Evolutionary conservation across 176 grass and related monocot species (phyloP).

Genomic region (Phyllostachys edulis): DNA sequence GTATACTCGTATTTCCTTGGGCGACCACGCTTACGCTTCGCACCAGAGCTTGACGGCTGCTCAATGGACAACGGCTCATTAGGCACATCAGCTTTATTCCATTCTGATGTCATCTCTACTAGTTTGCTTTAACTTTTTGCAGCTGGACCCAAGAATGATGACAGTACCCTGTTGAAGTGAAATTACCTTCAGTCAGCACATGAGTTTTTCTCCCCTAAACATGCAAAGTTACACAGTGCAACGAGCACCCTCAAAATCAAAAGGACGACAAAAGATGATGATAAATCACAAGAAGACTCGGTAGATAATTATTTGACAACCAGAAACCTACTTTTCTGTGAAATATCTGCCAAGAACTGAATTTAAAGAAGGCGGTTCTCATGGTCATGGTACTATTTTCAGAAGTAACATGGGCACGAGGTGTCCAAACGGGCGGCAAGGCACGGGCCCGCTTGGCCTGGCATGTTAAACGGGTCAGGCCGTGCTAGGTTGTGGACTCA

Average conservation of each 20-base stretch:
- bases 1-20: constrained; percentile 41
- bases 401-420: not conserved
- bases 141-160: constrained; percentile 2
- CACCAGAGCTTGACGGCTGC: constrained; percentile 23
- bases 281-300: not conserved
- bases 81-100: constrained; percentile 27
- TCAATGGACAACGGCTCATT: constrained; percentile 19
- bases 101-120: constrained; percentile 42
- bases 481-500: too few relatives aligned
- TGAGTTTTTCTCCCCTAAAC: constrained; percentile 13
- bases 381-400: constrained; percentile 1
- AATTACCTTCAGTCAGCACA: not conserved
- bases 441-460: too few relatives aligned
- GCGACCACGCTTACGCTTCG: constrained; percentile 54
- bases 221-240: not conserved
- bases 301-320: not conserved
- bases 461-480: too few relatives aligned
- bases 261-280: not conserved
- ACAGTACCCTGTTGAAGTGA: not conserved
- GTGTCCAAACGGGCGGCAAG: too few relatives aligned
- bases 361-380: not conserved
- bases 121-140: not conserved
- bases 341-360: not conserved
- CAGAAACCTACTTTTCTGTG: not conserved
- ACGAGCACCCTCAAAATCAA: not conserved